Conservation (phyloP, 225 moss, liverwort and hornwort genomes). For the Polytrichum formosum region DNA sequence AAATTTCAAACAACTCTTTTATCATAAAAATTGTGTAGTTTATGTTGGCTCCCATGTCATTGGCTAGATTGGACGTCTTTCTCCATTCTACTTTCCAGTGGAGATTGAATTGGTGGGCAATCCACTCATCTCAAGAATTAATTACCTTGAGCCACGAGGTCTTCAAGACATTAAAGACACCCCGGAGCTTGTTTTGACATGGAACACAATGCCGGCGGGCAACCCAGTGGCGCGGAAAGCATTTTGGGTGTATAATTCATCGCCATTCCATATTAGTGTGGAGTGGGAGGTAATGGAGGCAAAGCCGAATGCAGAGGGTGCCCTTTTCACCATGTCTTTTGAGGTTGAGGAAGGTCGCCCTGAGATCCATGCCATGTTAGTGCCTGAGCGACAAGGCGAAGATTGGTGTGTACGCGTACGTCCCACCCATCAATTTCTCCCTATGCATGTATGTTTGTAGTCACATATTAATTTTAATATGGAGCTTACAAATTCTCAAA, state of each 20-base stretch:
- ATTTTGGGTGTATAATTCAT: conserved; percentile 75
- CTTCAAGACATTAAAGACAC: conserved; percentile 74
- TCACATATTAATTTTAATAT: too few species aligned
- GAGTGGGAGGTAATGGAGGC: conserved; percentile 62
- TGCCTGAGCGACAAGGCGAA: conserved; percentile 24
- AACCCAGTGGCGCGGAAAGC: conserved; percentile 47
- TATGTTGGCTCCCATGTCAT: background rate
- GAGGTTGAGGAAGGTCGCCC: conserved; percentile 45
- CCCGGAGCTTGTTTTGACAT: conserved; percentile 56
- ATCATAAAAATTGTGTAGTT: too few species aligned
- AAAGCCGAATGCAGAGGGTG: conserved; percentile 15
- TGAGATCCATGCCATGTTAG: conserved; percentile 31
- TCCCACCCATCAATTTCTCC: background rate
- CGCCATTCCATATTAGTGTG: conserved; percentile 72
- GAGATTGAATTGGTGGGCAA: conserved; percentile 84
- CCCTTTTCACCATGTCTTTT: conserved; percentile 26
- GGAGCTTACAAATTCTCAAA: too few species aligned
- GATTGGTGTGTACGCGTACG: conserved; percentile 28
- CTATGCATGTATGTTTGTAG: too few species aligned
- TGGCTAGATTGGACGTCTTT: conserved; percentile 61
- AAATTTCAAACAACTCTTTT: too few species aligned
- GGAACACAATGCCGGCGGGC: conserved; percentile 73
- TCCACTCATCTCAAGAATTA: conserved; percentile 74
- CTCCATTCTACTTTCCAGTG: conserved; percentile 67
- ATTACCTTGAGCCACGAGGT: conserved; percentile 70